Base-by-base conservation (phyloP, 2,329 filamentous ascomycete species). In the Hirsutella thompsonii region DNA sequence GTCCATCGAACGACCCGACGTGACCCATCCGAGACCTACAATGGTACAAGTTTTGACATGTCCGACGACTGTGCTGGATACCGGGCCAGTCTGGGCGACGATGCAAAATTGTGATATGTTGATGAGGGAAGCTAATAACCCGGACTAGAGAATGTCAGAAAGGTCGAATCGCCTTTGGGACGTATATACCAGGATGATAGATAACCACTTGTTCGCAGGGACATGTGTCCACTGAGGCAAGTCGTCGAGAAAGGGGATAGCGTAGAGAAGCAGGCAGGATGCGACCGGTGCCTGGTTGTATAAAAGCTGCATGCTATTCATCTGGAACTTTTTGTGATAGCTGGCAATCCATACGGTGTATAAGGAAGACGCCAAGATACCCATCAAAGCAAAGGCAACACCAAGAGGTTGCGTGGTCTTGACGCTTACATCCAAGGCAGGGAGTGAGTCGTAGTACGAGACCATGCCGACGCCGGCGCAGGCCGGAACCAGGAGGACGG, bases 291-390 rank as follows among this genome's bases (percentile, higher is more conserved):
- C 75, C 57, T 83, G 79, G 57, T 81, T 82, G 60, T 76, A 75
- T 10, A 84, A 66, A 26, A 84, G 62, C 61, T 83, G 80, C 70
- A 81, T 79, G 58, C 76, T 81, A 47, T 70, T 73, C 62, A 82
- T 76, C 45, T 77, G 68, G 19, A 82, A 66, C 57, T 74, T 79
- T 46, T 74, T 70, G 55, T 81, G 76, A 53, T 78, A 82, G 51
- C 69, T 72, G 39, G 72, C 69, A 52, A 83, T 80, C 76, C 76
- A 81, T 44, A 83, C 73, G 0, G 79, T 83, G 56, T 83, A 83
- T 14, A 83, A 58, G 2, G 76, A 77, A 26, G 75, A 81, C 14
- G 77, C 76, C 40, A 80, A 67, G 10, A 83, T 77, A 38, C 79
- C 79, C 2, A 60, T 51, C 42, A 83, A 72, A 20, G 79, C 77